phyloP scores from a whole-genome alignment of 2,329 filamentous ascomycete genomes.

The Cercospora canescens region DNA sequence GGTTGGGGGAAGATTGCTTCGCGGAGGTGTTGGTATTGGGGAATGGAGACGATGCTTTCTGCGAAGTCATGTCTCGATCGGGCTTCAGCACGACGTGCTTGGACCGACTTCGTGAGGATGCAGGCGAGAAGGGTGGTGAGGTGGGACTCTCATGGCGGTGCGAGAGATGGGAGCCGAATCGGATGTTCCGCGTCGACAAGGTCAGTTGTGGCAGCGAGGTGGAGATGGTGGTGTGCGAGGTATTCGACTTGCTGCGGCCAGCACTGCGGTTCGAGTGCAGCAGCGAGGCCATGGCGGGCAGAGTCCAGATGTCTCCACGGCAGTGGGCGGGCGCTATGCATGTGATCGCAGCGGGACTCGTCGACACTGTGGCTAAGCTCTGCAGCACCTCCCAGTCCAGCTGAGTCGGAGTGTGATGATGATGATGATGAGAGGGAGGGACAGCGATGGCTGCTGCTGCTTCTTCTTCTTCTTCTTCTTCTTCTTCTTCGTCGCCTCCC shows the following conservation, averaged over 20 bases:
- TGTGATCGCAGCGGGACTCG: slow-evolving; percentile 6
- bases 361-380: neutral
- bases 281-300: slow-evolving; percentile 12
- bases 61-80: slow-evolving; percentile 18
- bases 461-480: too few relatives aligned
- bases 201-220: slow-evolving; percentile 17
- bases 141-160: neutral
- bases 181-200: slow-evolving; percentile 18
- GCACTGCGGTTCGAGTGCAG: slow-evolving; percentile 18
- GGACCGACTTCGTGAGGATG: neutral
- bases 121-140: slow-evolving; percentile 12
- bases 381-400: neutral
- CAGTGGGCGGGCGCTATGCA: neutral
- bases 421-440: neutral
- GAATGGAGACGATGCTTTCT: slow-evolving; percentile 7
- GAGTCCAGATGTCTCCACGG: neutral
- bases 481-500: neutral
- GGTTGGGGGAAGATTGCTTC: slow-evolving; percentile 17
- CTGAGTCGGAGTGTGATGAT: neutral
- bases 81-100: neutral
- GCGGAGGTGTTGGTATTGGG: slow-evolving; percentile 5
- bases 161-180: slow-evolving; percentile 14
- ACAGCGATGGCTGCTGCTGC: neutral
- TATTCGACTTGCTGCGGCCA: slow-evolving; percentile 21
- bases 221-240: slow-evolving; percentile 8